phyloP scores from a whole-genome alignment of 108 stramenopile species.

The Pseudonitzschia delicatissima region DNA sequence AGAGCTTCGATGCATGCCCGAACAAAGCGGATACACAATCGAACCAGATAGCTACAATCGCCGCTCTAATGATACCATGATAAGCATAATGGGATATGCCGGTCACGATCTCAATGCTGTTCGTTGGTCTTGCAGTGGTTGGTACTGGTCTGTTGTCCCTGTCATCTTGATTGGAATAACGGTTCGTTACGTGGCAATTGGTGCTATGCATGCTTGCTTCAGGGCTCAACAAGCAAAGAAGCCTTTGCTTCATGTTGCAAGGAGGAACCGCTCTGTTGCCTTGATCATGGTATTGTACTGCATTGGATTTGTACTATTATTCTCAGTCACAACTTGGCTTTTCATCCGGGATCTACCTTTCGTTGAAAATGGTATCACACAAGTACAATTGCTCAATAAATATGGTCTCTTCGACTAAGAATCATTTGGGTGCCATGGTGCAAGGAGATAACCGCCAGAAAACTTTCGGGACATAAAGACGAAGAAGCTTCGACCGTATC shows the following conservation, averaged over 20 bases:
- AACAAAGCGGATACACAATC: conserved; percentile 46
- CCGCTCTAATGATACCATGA: conserved; percentile 7
- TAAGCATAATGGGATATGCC: conserved; percentile 15
- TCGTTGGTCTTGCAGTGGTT: conserved; percentile 24
- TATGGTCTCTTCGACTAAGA: background rate
- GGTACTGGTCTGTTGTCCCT: conserved; percentile 41
- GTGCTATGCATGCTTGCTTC: conserved; percentile 24
- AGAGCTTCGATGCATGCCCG: conserved; percentile 30
- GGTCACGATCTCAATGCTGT: conserved; percentile 27
- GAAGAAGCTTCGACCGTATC: too few relatives aligned
- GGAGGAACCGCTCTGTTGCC: background rate
- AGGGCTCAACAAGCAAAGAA: conserved; percentile 36
- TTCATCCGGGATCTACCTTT: conserved; percentile 13
- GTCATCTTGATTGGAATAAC: conserved; percentile 36
- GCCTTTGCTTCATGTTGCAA: conserved; percentile 14
- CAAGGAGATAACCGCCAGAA: too few relatives aligned
- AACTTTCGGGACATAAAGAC: too few relatives aligned
- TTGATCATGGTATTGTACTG: background rate
- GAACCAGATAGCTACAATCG: background rate
- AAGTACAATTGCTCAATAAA: background rate
- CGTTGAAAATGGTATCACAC: background rate
- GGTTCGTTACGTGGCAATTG: conserved; percentile 26
- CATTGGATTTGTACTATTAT: background rate
- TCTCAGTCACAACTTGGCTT: conserved; percentile 1
- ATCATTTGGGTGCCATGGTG: too few relatives aligned